Percentiles rank a stretch among this genome's conserved stretches.
Evolutionary conservation across 768 basidiomycete species (phyloP).

Genomic region (Psilocybe cyanescens): DNA sequence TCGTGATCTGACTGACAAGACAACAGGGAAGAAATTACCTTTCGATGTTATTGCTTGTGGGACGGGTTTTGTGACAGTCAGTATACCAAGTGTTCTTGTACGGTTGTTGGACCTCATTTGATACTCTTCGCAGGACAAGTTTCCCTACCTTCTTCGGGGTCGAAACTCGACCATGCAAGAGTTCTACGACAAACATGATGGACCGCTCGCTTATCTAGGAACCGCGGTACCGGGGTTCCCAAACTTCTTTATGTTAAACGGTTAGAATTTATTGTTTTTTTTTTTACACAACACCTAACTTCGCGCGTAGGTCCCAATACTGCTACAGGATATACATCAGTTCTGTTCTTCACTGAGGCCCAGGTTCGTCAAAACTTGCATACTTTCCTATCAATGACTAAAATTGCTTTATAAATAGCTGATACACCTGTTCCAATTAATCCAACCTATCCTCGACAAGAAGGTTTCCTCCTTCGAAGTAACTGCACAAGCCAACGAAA

Average conservation of each 20-base stretch:
- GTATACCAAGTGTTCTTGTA: background rate
- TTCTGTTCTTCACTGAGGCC: conserved; percentile 46
- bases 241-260: conserved; percentile 45
- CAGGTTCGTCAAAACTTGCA: conserved; percentile 32
- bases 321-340: conserved; percentile 46
- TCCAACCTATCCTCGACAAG: conserved; percentile 38
- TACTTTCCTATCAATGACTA: background rate
- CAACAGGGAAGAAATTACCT: conserved; percentile 33
- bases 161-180: conserved; percentile 35
- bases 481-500: conserved; percentile 34
- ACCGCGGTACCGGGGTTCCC: conserved; percentile 49
- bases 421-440: conserved; percentile 32
- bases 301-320: conserved; percentile 44
- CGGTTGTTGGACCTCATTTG: background rate
- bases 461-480: conserved; percentile 39
- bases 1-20: background rate
- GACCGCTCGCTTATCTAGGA: conserved; percentile 48
- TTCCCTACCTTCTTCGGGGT: conserved; percentile 37
- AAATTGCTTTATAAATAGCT: background rate
- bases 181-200: conserved; percentile 41
- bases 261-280: conserved; percentile 24
- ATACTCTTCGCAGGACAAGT: conserved; percentile 32
- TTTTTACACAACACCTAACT: background rate
- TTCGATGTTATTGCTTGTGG: conserved; percentile 46
- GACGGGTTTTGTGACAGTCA: conserved; percentile 35